Evolutionary conservation across 2,329 filamentous ascomycete genomes (phyloP).

Genomic region (Phoma sp.): DNA sequence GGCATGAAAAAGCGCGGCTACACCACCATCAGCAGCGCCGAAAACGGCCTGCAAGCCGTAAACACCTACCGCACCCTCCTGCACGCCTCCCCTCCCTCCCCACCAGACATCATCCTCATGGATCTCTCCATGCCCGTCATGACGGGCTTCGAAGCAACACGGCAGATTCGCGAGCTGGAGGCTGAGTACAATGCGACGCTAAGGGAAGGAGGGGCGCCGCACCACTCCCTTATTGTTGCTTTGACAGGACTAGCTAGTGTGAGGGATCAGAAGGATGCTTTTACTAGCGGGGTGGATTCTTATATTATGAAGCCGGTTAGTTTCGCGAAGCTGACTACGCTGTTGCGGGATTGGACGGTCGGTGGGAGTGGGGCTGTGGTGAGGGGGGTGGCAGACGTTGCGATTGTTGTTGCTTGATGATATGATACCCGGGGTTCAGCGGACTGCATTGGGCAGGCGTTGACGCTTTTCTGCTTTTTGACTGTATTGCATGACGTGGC

Average conservation of each 20-base stretch:
- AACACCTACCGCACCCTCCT: constrained; percentile 25
- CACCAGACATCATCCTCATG: constrained; percentile 20
- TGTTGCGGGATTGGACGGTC: neutral
- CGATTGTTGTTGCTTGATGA: neutral
- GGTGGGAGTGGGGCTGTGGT: neutral
- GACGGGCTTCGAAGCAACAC: constrained; percentile 37
- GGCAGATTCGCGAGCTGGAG: constrained; percentile 34
- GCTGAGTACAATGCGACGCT: neutral
- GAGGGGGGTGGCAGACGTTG: neutral
- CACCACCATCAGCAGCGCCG: constrained; percentile 22
- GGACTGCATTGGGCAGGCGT: neutral
- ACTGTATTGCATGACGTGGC: neutral
- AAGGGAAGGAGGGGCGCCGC: neutral
- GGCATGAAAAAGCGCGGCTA: constrained; percentile 33
- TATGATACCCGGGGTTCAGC: neutral
- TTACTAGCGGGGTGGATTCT: constrained; percentile 24
- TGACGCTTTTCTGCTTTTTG: neutral
- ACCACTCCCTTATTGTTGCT: constrained; percentile 16
- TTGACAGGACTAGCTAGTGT: constrained; percentile 32
- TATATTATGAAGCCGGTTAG: constrained; percentile 36
- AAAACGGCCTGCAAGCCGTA: constrained; percentile 35
- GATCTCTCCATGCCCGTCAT: constrained; percentile 42
- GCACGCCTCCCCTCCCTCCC: neutral
- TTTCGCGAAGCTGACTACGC: constrained; percentile 23
- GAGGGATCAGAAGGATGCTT: constrained; percentile 25